Conservation (phyloP, 495 filamentous ascomycete species). For the Endocarpon pusillum region DNA sequence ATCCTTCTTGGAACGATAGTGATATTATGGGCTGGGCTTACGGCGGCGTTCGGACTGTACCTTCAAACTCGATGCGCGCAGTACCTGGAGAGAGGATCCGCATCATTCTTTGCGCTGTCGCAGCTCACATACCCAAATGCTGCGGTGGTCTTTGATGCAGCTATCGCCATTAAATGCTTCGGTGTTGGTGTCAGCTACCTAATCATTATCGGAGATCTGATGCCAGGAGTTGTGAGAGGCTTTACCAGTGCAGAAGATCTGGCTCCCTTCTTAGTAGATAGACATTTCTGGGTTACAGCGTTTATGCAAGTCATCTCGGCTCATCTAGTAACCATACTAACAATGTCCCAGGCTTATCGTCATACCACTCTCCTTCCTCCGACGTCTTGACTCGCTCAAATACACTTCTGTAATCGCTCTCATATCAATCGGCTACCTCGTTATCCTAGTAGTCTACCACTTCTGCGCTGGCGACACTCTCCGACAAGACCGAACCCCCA, state of each 20-base stretch:
- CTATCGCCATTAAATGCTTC: slow-evolving; percentile 96
- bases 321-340: slow-evolving; percentile 7
- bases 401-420: slow-evolving; percentile 90
- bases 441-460: slow-evolving; percentile 81
- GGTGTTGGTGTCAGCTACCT: slow-evolving; percentile 92
- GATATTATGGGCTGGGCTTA: slow-evolving; percentile 77
- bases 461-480: slow-evolving; percentile 65
- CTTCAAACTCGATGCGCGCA: slow-evolving; percentile 82
- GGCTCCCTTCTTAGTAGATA: slow-evolving; percentile 60
- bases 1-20: slow-evolving; percentile 67
- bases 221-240: slow-evolving; percentile 82
- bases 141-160: slow-evolving; percentile 85
- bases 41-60: slow-evolving; percentile 84
- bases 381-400: slow-evolving; percentile 83
- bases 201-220: slow-evolving; percentile 95
- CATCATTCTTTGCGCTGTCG: slow-evolving; percentile 82
- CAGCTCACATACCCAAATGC: slow-evolving; percentile 96
- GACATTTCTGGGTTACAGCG: slow-evolving; percentile 94
- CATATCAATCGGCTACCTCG: slow-evolving; percentile 82
- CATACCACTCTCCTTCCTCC: slow-evolving; percentile 83
- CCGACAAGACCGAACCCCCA: slow-evolving; percentile 42
- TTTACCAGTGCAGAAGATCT: slow-evolving; percentile 43
- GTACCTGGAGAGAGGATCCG: slow-evolving; percentile 70
- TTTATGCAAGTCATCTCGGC: slow-evolving; percentile 50
- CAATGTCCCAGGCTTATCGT: slow-evolving; percentile 53